Evolutionary conservation across 306 rosid genomes (phyloP).

Genomic region (Hippophae rhamnoides): DNA sequence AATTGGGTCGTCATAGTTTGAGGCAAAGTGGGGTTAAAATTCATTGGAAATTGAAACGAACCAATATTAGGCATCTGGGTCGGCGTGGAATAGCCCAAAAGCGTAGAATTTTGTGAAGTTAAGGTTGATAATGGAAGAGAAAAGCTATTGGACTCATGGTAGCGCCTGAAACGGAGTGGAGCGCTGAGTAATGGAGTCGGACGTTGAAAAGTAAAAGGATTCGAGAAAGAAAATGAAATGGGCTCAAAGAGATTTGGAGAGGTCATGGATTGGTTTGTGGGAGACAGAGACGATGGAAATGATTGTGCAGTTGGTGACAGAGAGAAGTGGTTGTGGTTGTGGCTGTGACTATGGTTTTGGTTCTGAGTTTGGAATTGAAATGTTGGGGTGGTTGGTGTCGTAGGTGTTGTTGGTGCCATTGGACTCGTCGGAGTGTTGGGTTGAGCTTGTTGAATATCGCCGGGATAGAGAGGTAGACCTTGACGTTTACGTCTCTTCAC

Average conservation of each 20-base stretch:
- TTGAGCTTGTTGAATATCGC: conserved; percentile 24
- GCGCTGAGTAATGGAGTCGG: conserved; percentile 37
- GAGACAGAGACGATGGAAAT: conserved; percentile 39
- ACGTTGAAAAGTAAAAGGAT: conserved; percentile 47
- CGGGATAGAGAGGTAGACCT: conserved; percentile 62
- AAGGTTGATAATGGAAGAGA: conserved; percentile 18
- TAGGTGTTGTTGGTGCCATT: conserved; percentile 15
- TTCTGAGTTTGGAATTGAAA: conserved; percentile 26
- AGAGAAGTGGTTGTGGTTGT: conserved; percentile 18
- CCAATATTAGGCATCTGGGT: conserved; percentile 20
- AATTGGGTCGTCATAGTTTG: conserved; percentile 31
- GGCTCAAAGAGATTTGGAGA: conserved; percentile 16
- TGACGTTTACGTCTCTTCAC: conserved; percentile 67
- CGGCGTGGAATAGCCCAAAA: not conserved
- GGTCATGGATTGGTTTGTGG: conserved; percentile 29
- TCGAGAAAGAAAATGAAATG: conserved; percentile 4
- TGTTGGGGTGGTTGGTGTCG: conserved; percentile 21
- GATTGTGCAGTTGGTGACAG: conserved; percentile 20
- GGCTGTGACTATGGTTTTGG: conserved; percentile 7
- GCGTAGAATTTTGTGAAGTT: conserved; percentile 2
- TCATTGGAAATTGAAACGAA: conserved; percentile 41
- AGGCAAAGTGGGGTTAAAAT: conserved; percentile 18
- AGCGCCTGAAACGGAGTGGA: conserved; percentile 42
- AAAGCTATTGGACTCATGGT: conserved; percentile 12
- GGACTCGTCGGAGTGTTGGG: conserved; percentile 20